Evolutionary conservation across 495 filamentous ascomycete species (phyloP).

Genomic region (Hapsidospora chrysogenum): DNA sequence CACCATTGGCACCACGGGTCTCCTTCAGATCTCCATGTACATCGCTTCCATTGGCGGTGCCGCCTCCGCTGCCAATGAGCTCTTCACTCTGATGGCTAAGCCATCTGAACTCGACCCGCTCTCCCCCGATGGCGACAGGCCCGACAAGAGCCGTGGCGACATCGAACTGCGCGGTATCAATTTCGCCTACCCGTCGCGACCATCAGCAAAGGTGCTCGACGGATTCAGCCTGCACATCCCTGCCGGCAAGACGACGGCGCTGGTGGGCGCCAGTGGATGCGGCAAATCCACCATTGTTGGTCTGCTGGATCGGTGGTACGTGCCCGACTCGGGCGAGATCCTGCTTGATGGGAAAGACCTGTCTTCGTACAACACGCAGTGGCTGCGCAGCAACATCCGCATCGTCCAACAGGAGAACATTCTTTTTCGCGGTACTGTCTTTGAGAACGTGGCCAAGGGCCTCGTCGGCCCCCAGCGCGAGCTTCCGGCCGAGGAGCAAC

Average conservation of each 20-base stretch:
- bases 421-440: constrained; percentile 53
- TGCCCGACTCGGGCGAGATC: constrained; percentile 30
- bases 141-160: constrained; percentile 35
- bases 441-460: constrained; percentile 47
- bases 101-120: too few relatives aligned
- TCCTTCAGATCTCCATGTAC: too few relatives aligned
- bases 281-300: constrained; percentile 89
- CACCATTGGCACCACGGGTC: constrained; percentile 56
- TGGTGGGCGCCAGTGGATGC: constrained; percentile 72
- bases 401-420: constrained; percentile 56
- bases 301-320: constrained; percentile 49
- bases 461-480: constrained; percentile 48
- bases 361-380: constrained; percentile 36
- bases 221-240: constrained; percentile 39
- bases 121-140: constrained; percentile 34
- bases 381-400: constrained; percentile 48
- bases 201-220: constrained; percentile 42
- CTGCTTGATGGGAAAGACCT: constrained; percentile 36
- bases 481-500: constrained; percentile 31
- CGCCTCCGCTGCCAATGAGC: too few relatives aligned
- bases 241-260: constrained; percentile 72
- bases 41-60: too few relatives aligned
- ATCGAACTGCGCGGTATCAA: constrained; percentile 42
- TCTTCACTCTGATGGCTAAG: too few relatives aligned
- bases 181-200: constrained; percentile 55